Evolutionary conservation across 306 rosid species (phyloP), one percentile per base, ranked within the genome.

Genomic region (Mimosa pudica): DNA sequence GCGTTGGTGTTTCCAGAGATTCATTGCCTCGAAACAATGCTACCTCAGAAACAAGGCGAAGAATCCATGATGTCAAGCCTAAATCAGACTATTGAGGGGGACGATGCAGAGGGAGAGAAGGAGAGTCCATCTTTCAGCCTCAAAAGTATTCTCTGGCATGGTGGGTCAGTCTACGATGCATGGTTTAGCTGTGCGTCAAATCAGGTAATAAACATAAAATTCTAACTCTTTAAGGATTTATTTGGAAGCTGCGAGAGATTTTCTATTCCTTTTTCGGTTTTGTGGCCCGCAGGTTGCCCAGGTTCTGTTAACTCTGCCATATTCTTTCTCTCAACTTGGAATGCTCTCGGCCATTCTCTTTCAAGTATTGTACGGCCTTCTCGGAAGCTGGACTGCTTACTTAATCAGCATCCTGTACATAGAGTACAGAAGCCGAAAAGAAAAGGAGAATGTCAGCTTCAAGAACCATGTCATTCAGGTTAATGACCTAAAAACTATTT

Each of bases 181-280:
- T 93, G 97, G 97, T 93, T 93, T 84, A 90, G 92, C 74, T 93
- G 97, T 62, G 96, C 97, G 36, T 93, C 97, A 57, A 93, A 90
- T 75, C 97, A 93, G 92, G 97, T 89, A 81, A 61, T 1, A 18
- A 3, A 32, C 18, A 60, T n/a, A 30, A 48, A 68, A 42, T 8
- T 30, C 6, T 30, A 14, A 13, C 75, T 47, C 77, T 14, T 57
- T 46, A 11, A 61, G 45, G 52, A 57, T 49, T 61, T 10, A 4
- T 67, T 10, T 45, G 49, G 72, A 46, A n/a, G 74, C 48, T 18
- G 33, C 1, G 9, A 70, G 52, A 83, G 16, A 79, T 57, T 57
- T n/a, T 30, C 10, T 33, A 10, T 17, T n/a, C 36, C 20, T 8
- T 68, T 71, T 64, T 10, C 73, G 32, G 44, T 8, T 79, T 60